Conservation (phyloP, 306 rosid genomes). For the Dryas octopetala region DNA sequence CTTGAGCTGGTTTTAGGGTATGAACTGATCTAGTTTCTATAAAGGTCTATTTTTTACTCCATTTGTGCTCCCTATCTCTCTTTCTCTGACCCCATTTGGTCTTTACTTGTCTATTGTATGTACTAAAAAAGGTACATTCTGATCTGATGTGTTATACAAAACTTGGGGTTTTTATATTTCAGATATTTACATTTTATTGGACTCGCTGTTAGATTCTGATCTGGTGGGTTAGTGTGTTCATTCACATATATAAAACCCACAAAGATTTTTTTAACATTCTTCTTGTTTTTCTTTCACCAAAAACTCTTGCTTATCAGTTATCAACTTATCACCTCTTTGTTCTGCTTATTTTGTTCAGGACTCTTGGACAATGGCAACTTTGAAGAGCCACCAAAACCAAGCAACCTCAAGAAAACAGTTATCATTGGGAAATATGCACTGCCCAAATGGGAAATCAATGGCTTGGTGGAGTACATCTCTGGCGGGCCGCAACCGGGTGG, state of each 20-base stretch:
- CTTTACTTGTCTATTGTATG: not conserved
- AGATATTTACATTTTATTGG: constrained; percentile 9
- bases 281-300: not conserved
- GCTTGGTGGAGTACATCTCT: constrained; percentile 81
- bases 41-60: not conserved
- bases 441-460: constrained; percentile 84
- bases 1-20: not conserved
- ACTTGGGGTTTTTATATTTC: not conserved
- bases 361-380: constrained; percentile 84
- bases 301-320: not conserved
- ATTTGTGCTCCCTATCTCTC: not conserved
- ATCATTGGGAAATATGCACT: constrained; percentile 64
- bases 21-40: not conserved
- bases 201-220: not conserved
- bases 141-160: not conserved
- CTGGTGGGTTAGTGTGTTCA: not conserved
- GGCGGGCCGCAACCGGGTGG: constrained; percentile 97
- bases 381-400: constrained; percentile 64
- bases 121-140: not conserved
- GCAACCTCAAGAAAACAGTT: constrained; percentile 55
- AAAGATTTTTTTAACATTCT: not conserved
- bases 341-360: constrained; percentile 37
- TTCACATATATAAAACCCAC: not conserved
- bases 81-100: not conserved
- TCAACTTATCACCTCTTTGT: not conserved